These are phyloP conservation scores for Naganishia friedmannii DNA, from an alignment of 768 basidiomycete genomes.

Conservation along the genomic window DNA sequence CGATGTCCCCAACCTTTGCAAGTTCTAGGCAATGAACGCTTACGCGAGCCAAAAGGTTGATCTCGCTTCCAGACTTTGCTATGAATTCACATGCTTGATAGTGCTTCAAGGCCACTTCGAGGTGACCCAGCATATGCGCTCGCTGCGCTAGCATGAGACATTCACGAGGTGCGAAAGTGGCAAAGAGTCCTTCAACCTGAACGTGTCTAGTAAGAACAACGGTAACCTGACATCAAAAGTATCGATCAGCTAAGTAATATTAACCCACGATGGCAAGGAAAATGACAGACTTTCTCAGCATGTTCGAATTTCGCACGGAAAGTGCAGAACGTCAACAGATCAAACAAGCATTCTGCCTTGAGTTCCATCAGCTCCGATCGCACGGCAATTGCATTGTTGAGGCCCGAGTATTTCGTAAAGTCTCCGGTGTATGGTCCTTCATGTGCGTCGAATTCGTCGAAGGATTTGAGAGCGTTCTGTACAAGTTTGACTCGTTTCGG, in stretches of 20 bases:
- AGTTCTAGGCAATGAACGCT: conserved; percentile 12
- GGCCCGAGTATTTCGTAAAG: background rate
- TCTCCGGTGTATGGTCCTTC: conserved; percentile 21
- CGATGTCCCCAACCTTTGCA: background rate
- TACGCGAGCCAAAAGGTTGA: conserved; percentile 23
- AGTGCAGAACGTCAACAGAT: conserved; percentile 17
- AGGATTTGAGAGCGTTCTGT: conserved; percentile 14
- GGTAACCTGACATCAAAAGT: conserved; percentile 1
- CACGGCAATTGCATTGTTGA: conserved; percentile 8
- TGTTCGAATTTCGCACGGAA: conserved; percentile 19
- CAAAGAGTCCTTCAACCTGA: conserved; percentile 17
- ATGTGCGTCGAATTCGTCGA: conserved; percentile 14
- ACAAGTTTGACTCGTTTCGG: conserved; percentile 28
- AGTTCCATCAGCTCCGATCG: conserved; percentile 19
- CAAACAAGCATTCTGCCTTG: conserved; percentile 25
- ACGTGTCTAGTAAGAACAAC: conserved; percentile 16
- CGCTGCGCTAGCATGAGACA: conserved; percentile 25
- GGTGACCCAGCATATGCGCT: conserved; percentile 27
- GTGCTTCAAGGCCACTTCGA: background rate
- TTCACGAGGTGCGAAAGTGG: conserved; percentile 26
- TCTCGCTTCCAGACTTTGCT: conserved; percentile 28
- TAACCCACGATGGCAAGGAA: background rate
- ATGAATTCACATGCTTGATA: conserved; percentile 30
- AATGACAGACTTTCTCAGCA: conserved; percentile 15
- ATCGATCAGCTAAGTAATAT: background rate